Evolutionary conservation across 208 protist species (phyloP).

Genomic region (Leishmania arabica): DNA sequence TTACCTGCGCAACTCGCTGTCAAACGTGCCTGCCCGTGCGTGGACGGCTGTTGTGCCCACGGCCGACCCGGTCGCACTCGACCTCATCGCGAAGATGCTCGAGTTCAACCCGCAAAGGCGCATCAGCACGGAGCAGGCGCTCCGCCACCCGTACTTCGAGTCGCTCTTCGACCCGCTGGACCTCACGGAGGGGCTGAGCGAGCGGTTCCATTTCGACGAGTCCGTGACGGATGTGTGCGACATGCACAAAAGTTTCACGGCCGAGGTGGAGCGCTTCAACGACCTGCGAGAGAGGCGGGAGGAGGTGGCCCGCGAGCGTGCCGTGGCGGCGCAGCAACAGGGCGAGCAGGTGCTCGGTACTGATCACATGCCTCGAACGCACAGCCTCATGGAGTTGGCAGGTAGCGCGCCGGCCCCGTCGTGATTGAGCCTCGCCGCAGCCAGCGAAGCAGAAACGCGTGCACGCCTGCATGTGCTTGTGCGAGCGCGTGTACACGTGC

Average conservation of each 20-base stretch:
- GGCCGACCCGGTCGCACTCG: slow-evolving; percentile 67
- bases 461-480: background rate
- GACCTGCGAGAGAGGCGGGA: slow-evolving; percentile 54
- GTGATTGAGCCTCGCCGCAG: background rate
- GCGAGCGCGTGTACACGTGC: background rate
- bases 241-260: slow-evolving; percentile 80
- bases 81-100: slow-evolving; percentile 82
- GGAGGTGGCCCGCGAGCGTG: slow-evolving; percentile 52
- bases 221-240: slow-evolving; percentile 58
- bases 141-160: slow-evolving; percentile 91
- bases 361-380: slow-evolving; percentile 80
- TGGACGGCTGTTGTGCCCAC: slow-evolving; percentile 74
- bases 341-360: slow-evolving; percentile 52
- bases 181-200: slow-evolving; percentile 70
- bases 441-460: background rate
- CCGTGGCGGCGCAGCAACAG: slow-evolving; percentile 31
- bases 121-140: slow-evolving; percentile 79
- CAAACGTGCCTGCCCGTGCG: slow-evolving; percentile 46
- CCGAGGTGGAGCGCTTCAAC: slow-evolving; percentile 77
- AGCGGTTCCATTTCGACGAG: slow-evolving; percentile 86
- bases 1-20: slow-evolving; percentile 83
- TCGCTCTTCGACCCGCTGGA: slow-evolving; percentile 80
- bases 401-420: slow-evolving; percentile 36
- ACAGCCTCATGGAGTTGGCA: slow-evolving; percentile 83
- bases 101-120: slow-evolving; percentile 87